phyloP scores from a whole-genome alignment of 1,139 yeast species.

The Blastobotrys malaysiensis region DNA sequence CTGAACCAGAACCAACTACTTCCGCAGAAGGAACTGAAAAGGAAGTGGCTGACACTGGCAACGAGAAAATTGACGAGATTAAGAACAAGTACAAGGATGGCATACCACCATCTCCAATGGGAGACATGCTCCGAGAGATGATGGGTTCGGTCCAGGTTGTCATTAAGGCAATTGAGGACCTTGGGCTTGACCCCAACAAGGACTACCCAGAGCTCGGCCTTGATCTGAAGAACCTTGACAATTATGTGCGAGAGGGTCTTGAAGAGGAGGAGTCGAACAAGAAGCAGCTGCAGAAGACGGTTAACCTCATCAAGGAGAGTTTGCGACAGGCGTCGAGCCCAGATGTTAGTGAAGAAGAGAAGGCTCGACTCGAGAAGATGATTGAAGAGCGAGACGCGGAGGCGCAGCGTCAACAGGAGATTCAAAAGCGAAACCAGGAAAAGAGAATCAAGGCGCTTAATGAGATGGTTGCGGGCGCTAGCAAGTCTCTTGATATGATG shows the following conservation, averaged over 20 bases:
- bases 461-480: slow-evolving; percentile 19
- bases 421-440: slow-evolving; percentile 28
- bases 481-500: slow-evolving; percentile 23
- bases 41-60: slow-evolving; percentile 5
- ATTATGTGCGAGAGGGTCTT: slow-evolving; percentile 5
- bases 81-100: not conserved
- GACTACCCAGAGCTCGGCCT: slow-evolving; percentile 6
- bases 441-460: slow-evolving; percentile 19
- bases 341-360: slow-evolving; percentile 3
- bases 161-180: slow-evolving; percentile 3
- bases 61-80: slow-evolving; percentile 1
- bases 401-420: slow-evolving; percentile 7
- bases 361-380: slow-evolving; percentile 2
- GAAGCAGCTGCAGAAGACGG: slow-evolving; percentile 2
- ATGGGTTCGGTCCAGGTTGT: slow-evolving; percentile 6
- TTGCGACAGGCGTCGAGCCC: not conserved
- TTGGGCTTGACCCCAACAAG: slow-evolving; percentile 9
- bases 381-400: slow-evolving; percentile 5
- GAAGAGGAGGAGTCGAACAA: slow-evolving; percentile 3
- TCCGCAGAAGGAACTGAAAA: slow-evolving; percentile 2
- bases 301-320: slow-evolving; percentile 4
- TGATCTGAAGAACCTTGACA: slow-evolving; percentile 8
- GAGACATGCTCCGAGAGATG: not conserved
- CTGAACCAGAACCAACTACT: not conserved
- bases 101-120: slow-evolving; percentile 1